Base-by-base conservation (phyloP, 495 filamentous ascomycete genomes). In the Xylaria flabelliformis region DNA sequence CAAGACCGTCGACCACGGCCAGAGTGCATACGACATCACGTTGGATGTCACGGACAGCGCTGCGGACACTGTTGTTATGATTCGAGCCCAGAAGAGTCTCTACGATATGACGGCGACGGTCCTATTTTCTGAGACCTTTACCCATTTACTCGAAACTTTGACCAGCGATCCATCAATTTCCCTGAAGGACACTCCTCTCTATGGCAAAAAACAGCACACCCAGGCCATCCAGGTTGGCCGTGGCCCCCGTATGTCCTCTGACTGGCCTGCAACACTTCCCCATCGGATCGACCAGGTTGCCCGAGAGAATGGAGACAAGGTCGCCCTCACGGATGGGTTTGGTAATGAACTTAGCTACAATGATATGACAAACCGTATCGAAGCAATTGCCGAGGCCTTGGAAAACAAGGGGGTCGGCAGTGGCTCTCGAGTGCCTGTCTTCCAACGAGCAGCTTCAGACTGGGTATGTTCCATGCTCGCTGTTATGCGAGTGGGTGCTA, bases 381-480 rank as follows among this genome's bases (percentile, higher is more conserved):
- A 75, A 1, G 48, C 44, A 21, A 76, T 80, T 29, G 64, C 63
- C 0, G 51, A 59, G 7, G 56, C 67, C 0, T 69, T 81, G 21
- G 21, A 5, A 6, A 50, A 8, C 0, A 34, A 4, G 36, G 61
- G 64, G 5, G 44, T 62, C 12, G n/a, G 19, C 10, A 5, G 39
- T 10, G 76, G 74, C 4, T 71, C 73, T 12, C 48, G 51, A 4
- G 77, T 83, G 0, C 72, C 39, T 4, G 79, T 83, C 4, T 78
- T 79, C 63, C 80, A 81, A 53, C 67, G 81, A 17, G 73, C 88
- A 0, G 34, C 74, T 1, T 12, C 78, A 0, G 81, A 88, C 50
- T 88, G 82, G 83, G 74, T 86, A 15, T 83, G 75, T 24, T 88
- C 88, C 0, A 69, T 90, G 34, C 81, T 90, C 0, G 89, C 86